Evolutionary conservation across 1,284 basidiomycete genomes (phyloP), one percentile per base, ranked within the genome.

Genomic region (Trametes versicolor): DNA sequence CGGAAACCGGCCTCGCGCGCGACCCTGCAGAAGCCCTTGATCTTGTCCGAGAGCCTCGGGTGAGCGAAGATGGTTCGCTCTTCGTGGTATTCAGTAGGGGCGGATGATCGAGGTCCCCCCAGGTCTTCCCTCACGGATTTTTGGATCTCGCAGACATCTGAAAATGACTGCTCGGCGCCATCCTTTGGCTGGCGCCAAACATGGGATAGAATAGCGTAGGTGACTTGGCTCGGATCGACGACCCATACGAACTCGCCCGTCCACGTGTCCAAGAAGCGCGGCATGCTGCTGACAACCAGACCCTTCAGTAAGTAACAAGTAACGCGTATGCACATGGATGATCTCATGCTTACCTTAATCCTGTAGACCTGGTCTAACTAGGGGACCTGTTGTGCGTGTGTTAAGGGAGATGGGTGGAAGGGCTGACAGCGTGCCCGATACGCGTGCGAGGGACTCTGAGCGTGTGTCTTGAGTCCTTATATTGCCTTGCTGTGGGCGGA

Each of bases 1-100:
- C 32, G 9, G 29, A 36, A 58, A 1, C 56, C 56, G n/a, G 43
- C 56, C 19, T 34, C 17, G 23, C 25, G 45, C 13, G 56, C 56
- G 19, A 58, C 29, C 21, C 25, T 17, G 56, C 41, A 47, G 29
- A 29, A 13, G 17, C 34, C 13, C 34, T 37, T 32, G 32, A 58
- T 36, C 56, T 48, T 58, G 19, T 48, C 29, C 1, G 56, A 58
- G 12, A 58, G 45, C 5, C n/a, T 3, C 10, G 43, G 29, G 21
- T 52, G 50, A n/a, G 50, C 36, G 50, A 52, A n/a, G n/a, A 49
- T 43, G 19, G 27, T 29, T 7, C 2, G 3, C 4, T 29, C 21
- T 7, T 23, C 10, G 45, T 23, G 45, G 45, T 12, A 9, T 2
- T 4, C 9, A 9, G 23, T 5, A 4, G 17, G 45, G n/a, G n/a